Evolutionary conservation across 768 basidiomycete species (phyloP).

Genomic region (Daedaleopsis nitida): DNA sequence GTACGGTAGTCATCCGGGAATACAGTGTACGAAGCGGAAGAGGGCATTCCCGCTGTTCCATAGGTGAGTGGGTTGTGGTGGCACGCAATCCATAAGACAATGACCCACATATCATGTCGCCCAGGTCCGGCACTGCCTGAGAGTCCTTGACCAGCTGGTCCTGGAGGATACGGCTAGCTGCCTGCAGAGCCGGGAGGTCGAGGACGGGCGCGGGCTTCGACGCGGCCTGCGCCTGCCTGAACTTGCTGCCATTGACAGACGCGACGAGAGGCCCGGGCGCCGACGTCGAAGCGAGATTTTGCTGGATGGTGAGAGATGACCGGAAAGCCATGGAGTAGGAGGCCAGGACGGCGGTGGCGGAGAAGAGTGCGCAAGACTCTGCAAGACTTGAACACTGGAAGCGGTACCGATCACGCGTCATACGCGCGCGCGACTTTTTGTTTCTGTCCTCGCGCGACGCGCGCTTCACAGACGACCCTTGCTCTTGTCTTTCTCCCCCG

Average conservation of each 20-base stretch:
- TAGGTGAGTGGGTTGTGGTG: slow-evolving; percentile 1
- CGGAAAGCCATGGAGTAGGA: slow-evolving; percentile 15
- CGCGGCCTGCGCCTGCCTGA: slow-evolving; percentile 19
- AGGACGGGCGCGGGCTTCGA: slow-evolving; percentile 37
- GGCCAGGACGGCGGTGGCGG: slow-evolving; percentile 7
- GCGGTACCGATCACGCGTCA: slow-evolving; percentile 20
- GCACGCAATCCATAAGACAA: background rate
- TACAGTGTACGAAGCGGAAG: slow-evolving; percentile 77
- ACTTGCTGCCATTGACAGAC: slow-evolving; percentile 18
- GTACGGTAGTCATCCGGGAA: slow-evolving; percentile 78
- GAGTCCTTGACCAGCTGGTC: slow-evolving; percentile 74
- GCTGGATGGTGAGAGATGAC: slow-evolving; percentile 11
- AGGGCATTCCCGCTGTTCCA: slow-evolving; percentile 56
- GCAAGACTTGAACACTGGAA: slow-evolving; percentile 22
- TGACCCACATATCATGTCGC: slow-evolving; percentile 46
- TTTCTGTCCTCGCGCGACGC: slow-evolving; percentile 5
- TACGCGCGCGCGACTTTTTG: slow-evolving; percentile 22
- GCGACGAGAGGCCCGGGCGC: slow-evolving; percentile 8
- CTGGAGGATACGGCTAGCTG: slow-evolving; percentile 65
- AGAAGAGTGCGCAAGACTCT: slow-evolving; percentile 12
- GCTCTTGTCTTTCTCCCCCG: background rate
- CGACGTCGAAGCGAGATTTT: slow-evolving; percentile 17
- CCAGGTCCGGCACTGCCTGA: slow-evolving; percentile 73
- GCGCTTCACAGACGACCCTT: background rate
- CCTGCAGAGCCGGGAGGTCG: slow-evolving; percentile 64